A percentile compares a stretch with the other conserved stretches of the same genome.
phyloP scores from a whole-genome alignment of 257 asterid species.

The Solanum etuberosum region DNA sequence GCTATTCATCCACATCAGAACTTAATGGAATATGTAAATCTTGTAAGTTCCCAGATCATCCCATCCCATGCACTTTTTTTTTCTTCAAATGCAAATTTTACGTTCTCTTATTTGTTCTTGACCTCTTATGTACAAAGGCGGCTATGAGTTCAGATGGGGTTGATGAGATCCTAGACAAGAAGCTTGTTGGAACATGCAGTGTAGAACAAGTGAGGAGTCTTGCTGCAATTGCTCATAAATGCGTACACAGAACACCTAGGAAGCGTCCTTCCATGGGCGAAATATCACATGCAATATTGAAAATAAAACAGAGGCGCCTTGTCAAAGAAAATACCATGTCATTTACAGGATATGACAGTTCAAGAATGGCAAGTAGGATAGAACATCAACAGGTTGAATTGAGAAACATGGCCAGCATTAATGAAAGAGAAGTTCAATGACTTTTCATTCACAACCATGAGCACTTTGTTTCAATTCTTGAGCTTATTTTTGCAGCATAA shows the following conservation, averaged over 20 bases:
- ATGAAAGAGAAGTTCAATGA: conserved; percentile 22
- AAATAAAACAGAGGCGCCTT: conserved; percentile 51
- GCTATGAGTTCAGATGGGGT: conserved; percentile 82
- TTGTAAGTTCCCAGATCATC: conserved; percentile 37
- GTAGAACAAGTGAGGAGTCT: conserved; percentile 60
- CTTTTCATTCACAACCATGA: background rate
- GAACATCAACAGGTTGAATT: conserved; percentile 68
- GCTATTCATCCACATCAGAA: conserved; percentile 98
- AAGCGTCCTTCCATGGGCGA: conserved; percentile 79
- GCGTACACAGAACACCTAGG: conserved; percentile 54
- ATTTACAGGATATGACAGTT: conserved; percentile 43
- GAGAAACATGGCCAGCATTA: conserved; percentile 42
- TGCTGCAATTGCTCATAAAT: conserved; percentile 63
- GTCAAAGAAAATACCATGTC: conserved; percentile 61
- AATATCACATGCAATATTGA: conserved; percentile 69
- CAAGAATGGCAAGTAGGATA: conserved; percentile 54
- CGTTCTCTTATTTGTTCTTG: background rate
- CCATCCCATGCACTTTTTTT: background rate
- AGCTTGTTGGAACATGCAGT: conserved; percentile 56
- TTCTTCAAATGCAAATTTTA: background rate
- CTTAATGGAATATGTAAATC: conserved; percentile 88
- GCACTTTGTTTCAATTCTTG: background rate
- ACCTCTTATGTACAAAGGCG: conserved; percentile 34
- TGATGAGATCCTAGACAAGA: conserved; percentile 78
- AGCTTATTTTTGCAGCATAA: background rate